Base-by-base conservation (phyloP, 495 filamentous ascomycete species). In the Aspergillus cavernicola region DNA sequence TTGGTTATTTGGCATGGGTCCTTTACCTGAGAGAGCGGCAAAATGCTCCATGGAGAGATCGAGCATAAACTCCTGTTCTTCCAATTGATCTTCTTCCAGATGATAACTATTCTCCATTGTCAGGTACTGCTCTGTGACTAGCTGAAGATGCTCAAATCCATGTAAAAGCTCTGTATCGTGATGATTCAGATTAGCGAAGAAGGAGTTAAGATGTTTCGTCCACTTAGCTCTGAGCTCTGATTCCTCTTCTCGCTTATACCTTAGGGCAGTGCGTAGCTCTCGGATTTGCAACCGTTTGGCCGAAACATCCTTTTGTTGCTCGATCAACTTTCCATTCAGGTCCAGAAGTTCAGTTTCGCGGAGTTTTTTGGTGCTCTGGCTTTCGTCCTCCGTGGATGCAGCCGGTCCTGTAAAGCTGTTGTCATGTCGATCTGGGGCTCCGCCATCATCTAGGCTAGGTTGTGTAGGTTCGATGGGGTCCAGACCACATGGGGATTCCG, bases 51-150 rank as follows among this genome's bases (percentile, higher is more conserved):
- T 58, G 10, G 55, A 51, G 35, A 54, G 52, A n/a, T 52, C 50
- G 13, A 67, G 58, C 6, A 35, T 6, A n/a, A 54, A 62, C 36
- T 72, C 67, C 12, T 58, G 35, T 18, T 62, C 40, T 29, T 55
- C 61, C 20, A 72, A 48, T 38, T 57, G 44, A 15, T 65, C 57
- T 52, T 72, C 69, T 4, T 55, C 50, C 35, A 57, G 20, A 22
- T 64, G 53, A 42, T 67, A 66, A 8, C 49, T 58, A 11, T 50
- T 48, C 40, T 72, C 68, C 40, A 66, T 31, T 6, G 50, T 38
- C 35, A 59, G 44, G 36, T 66, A 65, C 10, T 53, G 41, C 0
- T 51, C 44, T 13, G 59, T 64, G 3, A 32, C 46, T 5, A 12
- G 26, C 35, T 62, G 61, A 1, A 70, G 57, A 1, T 48, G 20